Base-by-base conservation (phyloP, 495 filamentous ascomycete species). In the Hyaloscypha bicolor region DNA sequence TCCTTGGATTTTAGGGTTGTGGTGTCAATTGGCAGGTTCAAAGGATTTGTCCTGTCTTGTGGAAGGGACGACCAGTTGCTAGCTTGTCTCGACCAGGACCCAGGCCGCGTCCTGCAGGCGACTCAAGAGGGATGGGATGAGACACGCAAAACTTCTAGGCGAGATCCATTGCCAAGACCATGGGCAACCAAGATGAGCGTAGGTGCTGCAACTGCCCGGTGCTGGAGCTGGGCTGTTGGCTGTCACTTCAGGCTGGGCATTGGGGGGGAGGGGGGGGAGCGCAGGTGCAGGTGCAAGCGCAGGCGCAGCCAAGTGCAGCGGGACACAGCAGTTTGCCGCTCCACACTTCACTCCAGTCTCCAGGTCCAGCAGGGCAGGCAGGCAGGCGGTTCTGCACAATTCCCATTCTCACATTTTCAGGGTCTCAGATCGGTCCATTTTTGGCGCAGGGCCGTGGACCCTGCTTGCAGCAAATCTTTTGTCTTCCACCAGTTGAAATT, bases 1-100 rank as follows among this genome's bases (percentile, higher is more conserved):
- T 29, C 53, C 29, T 31, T 56, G 53, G 53, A 48, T 48, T 19
- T 55, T 19, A 21, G 29, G 31, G 21, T 21, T 39, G 61, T 21
- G 22, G 29, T 56, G 53, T 48, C 53, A 56, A 56, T 56, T 56
- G 53, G 29, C 21, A 63, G 58, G 58, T 22, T 60, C 5, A n/a
- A n/a, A 3, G 1, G 53, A 56, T 9, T 25, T 56, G 42, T 12
- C 42, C 3, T 48, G 42, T 12, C 42, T 3, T 14, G 42, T 48
- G 42, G 16, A 48, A 19, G 42, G 16, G 42, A 48, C 42, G 42
- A 48, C 42, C 1, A 4, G 9, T 4, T 56, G 53, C 53, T 56
- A 56, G 53, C 51, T 37, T 37, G 35, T 14, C 42, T 48, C 42
- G 42, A 48, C 35, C 35, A 11, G 42, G 16, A 48, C 4, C 42